Evolutionary conservation across 805 yeast genomes (phyloP).

Genomic region (Teunomyces gatunensis): DNA sequence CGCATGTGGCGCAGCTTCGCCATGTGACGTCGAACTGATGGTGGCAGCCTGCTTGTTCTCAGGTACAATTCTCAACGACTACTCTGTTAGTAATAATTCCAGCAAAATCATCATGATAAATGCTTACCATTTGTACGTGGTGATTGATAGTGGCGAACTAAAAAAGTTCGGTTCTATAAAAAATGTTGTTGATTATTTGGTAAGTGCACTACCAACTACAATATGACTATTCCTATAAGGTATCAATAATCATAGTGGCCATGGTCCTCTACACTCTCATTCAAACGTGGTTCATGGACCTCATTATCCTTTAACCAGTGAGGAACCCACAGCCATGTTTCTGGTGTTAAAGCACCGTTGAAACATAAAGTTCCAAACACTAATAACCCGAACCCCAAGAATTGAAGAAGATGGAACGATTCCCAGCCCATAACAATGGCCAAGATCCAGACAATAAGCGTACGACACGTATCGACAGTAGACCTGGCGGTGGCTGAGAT

Average conservation of each 20-base stretch:
- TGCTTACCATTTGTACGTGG: not conserved
- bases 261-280: not conserved
- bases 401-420: conserved; percentile 56
- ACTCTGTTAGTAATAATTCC: conserved; percentile 10
- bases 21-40: conserved; percentile 52
- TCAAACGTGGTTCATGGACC: not conserved
- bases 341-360: conserved; percentile 64
- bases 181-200: too few relatives aligned
- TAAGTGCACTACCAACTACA: too few relatives aligned
- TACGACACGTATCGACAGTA: conserved; percentile 75
- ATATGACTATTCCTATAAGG: too few relatives aligned
- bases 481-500: conserved; percentile 76
- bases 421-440: conserved; percentile 78
- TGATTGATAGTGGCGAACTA: not conserved
- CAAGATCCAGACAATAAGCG: conserved; percentile 70
- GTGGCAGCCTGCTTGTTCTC: conserved; percentile 40
- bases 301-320: conserved; percentile 30
- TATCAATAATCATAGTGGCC: not conserved
- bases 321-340: conserved; percentile 48
- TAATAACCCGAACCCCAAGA: conserved; percentile 58
- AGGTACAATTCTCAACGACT: conserved; percentile 59
- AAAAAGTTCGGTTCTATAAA: too few relatives aligned
- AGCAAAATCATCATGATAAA: not conserved
- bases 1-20: conserved; percentile 60
- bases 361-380: conserved; percentile 73